Evolutionary conservation across 371 early-diverging fungal genomes (phyloP), one percentile per base, ranked within the genome.

Genomic region (Thermomucor indicae-seudaticae): DNA sequence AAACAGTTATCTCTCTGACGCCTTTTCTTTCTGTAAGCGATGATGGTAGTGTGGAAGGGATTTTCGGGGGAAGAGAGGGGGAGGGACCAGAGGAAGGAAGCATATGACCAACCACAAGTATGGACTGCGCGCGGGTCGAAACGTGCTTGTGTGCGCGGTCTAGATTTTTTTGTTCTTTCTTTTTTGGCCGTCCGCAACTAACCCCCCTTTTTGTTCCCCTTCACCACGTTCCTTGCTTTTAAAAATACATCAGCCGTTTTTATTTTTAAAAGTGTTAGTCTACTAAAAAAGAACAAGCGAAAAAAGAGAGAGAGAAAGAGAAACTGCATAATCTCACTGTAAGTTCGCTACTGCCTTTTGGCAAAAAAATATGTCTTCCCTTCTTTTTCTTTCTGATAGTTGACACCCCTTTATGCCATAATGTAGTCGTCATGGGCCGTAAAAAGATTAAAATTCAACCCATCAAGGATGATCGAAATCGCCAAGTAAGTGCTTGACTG

Each of bases 371-470:
- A 37, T 14, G 16, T 37, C 14, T 37, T 5, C 37, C 19, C 14
- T 37, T 37, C 37, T 37, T 37, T 37, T 37, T 37, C 19, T 37
- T n/a, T n/a, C n/a, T n/a, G n/a, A 37, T 37, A 37, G 3, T 3
- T 4, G 37, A 14, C 3, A 5, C 11, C 10, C 37, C 37, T 19
- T 37, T 19, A 19, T 14, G 11, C 19, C 19, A 14, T 37, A 16
- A 29, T 45, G n/a, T 35, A 53, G 34, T 46, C n/a, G 48, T 54
- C 44, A 64, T 64, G 64, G 64, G 64, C 29, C 59, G 64, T 40
- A 58, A 58, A 40, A 64, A 64, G 29, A 64, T 64, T 34, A 64
- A 64, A 53, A 64, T 64, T 46, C 55, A 48, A 32, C 59, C 64
- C 23, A 64, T 64, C 53, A 51, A 51, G 39, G 59, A 58, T 43